phyloP scores from a whole-genome alignment of 1,284 basidiomycete genomes.

The Papiliotrema laurentii region DNA sequence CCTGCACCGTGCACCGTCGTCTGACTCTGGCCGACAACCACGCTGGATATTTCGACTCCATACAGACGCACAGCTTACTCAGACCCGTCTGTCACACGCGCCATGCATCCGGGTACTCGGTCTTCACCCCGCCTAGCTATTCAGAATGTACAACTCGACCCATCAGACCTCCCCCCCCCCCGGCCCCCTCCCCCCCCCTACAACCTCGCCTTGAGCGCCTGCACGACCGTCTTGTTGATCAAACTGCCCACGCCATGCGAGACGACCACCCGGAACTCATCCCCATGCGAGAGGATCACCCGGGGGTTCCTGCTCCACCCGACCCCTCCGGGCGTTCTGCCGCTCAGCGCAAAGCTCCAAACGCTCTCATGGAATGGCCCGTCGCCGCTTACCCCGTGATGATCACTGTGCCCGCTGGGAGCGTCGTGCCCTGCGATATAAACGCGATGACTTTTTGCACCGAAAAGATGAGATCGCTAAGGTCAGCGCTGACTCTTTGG shows the following conservation, averaged over 20 bases:
- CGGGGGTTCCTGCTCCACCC: slow-evolving; percentile 42
- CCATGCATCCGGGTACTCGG: no score
- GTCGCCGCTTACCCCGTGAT: slow-evolving; percentile 53
- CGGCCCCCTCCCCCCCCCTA: no score
- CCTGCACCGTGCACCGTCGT: no score
- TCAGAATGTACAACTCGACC: no score
- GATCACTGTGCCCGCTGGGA: slow-evolving; percentile 74
- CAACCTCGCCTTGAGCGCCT: slow-evolving; percentile 10
- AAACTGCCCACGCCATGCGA: slow-evolving; percentile 49
- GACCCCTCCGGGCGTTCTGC: slow-evolving; percentile 45
- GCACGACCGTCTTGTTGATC: slow-evolving; percentile 47
- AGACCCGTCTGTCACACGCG: no score
- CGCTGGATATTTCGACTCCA: no score
- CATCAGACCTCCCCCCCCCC: no score
- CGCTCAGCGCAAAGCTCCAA: slow-evolving; percentile 1
- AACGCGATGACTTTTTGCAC: slow-evolving; percentile 55
- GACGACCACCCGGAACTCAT: slow-evolving; percentile 47
- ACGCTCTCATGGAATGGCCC: background rate
- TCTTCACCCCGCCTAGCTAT: no score
- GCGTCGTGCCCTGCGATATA: slow-evolving; percentile 79
- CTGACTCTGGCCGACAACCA: no score
- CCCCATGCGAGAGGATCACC: slow-evolving; percentile 40
- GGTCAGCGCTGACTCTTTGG: background rate
- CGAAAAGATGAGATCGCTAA: slow-evolving; percentile 48
- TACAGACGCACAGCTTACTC: no score